A percentile compares a stretch with the other conserved stretches of the same genome.
These are phyloP conservation scores for Verticillium longisporum DNA, from an alignment of 2,329 filamentous ascomycete species.

Conservation along the genomic window DNA sequence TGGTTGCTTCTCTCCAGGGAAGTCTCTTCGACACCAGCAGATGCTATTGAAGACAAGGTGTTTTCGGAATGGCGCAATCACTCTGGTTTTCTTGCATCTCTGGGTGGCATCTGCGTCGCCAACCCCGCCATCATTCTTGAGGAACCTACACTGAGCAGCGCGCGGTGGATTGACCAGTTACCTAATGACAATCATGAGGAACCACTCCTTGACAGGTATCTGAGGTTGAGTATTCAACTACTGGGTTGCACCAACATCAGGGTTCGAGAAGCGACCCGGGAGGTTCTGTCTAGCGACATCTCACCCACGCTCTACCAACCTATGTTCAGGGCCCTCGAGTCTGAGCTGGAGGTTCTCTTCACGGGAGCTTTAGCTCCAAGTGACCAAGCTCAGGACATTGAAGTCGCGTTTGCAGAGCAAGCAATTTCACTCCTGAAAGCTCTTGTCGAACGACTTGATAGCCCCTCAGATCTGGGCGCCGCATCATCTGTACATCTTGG, in stretches of 20 bases:
- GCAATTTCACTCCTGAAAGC: conserved; percentile 56
- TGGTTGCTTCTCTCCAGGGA: conserved; percentile 61
- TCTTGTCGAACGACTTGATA: conserved; percentile 58
- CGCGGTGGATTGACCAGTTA: conserved; percentile 59
- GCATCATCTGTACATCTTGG: conserved; percentile 59
- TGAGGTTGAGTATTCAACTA: conserved; percentile 58
- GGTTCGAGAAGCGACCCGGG: conserved; percentile 60
- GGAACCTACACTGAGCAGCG: conserved; percentile 47
- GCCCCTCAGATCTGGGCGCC: conserved; percentile 53
- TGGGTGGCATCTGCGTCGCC: conserved; percentile 59
- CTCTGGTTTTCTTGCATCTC: conserved; percentile 60
- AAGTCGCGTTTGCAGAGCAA: conserved; percentile 62
- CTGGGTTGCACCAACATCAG: conserved; percentile 57
- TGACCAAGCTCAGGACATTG: conserved; percentile 48
- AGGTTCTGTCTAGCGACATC: conserved; percentile 59
- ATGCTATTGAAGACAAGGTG: conserved; percentile 46
- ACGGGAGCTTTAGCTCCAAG: conserved; percentile 45
- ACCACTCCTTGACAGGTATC: conserved; percentile 51
- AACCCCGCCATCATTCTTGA: conserved; percentile 50
- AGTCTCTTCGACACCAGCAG: conserved; percentile 45
- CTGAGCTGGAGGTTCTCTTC: conserved; percentile 57
- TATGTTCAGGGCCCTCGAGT: conserved; percentile 58
- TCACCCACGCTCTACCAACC: conserved; percentile 54
- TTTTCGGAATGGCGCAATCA: conserved; percentile 63
- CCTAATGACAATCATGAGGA: conserved; percentile 55